Percentiles rank a stretch among this genome's conserved stretches.
Conservation (phyloP, 768 basidiomycete species). For the Mycena albidolilacea region DNA sequence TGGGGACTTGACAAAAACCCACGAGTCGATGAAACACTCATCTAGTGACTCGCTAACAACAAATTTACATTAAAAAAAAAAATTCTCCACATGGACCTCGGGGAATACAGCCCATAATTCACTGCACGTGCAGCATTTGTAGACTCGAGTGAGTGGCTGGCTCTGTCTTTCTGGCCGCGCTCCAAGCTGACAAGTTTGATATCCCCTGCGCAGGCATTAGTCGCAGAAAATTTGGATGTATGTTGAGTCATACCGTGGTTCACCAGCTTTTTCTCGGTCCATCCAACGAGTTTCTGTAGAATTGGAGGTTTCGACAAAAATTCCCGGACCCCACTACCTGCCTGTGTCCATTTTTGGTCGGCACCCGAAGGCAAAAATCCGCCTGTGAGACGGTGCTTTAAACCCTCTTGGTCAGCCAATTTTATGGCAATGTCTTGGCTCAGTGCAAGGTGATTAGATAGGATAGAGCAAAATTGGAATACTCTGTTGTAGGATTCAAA, state of each 20-base stretch:
- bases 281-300: background rate
- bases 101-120: background rate
- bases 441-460: background rate
- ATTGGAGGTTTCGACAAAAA: background rate
- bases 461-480: background rate
- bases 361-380: background rate
- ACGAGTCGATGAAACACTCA: background rate
- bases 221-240: too few species aligned
- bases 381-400: background rate
- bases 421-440: background rate
- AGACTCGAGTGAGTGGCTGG: background rate
- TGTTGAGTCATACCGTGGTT: too few species aligned
- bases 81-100: background rate
- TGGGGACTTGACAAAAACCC: background rate
- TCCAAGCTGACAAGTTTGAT: background rate
- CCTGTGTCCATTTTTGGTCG: background rate
- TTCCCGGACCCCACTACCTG: background rate
- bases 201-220: background rate
- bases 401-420: background rate
- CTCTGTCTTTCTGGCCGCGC: background rate
- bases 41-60: background rate
- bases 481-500: background rate
- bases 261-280: background rate
- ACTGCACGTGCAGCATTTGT: background rate
- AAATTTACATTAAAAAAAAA: background rate